A percentile compares a stretch with the other conserved stretches of the same genome.
Conservation (phyloP, 768 basidiomycete species). For the Psilocybe sp. region DNA sequence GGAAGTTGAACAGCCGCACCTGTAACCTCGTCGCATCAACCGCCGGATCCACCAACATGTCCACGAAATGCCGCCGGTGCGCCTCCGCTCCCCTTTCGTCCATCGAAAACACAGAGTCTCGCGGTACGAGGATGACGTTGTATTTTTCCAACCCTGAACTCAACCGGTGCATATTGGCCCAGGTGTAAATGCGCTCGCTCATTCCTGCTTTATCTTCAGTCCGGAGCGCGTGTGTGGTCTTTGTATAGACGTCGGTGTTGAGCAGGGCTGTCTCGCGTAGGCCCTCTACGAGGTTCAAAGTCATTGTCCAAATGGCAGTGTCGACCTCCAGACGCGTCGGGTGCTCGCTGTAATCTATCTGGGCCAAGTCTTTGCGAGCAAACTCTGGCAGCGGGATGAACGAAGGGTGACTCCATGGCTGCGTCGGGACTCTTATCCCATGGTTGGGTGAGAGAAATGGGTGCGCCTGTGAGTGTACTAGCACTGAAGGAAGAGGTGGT, state of each 20-base stretch:
- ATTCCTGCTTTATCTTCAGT: constrained; percentile 37
- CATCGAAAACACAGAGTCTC: constrained; percentile 56
- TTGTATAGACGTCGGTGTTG: constrained; percentile 50
- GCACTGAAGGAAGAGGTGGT: too few relatives aligned
- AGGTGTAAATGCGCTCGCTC: constrained; percentile 39
- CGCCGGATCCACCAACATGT: constrained; percentile 12
- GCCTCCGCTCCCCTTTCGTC: constrained; percentile 48
- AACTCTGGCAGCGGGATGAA: constrained; percentile 60
- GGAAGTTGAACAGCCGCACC: constrained; percentile 8
- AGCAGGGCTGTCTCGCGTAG: constrained; percentile 62
- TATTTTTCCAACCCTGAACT: constrained; percentile 58
- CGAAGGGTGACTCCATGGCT: constrained; percentile 57
- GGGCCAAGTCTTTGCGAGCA: constrained; percentile 52
- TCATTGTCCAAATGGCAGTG: constrained; percentile 43
- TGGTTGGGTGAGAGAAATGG: too few relatives aligned
- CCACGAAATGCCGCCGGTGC: constrained; percentile 29
- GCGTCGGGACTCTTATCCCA: too few relatives aligned
- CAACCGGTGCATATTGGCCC: constrained; percentile 59
- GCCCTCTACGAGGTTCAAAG: constrained; percentile 48
- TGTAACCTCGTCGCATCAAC: constrained; percentile 15
- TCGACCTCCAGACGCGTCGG: constrained; percentile 55
- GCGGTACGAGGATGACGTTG: constrained; percentile 56
- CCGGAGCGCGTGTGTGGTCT: constrained; percentile 46
- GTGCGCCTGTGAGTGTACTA: too few relatives aligned
- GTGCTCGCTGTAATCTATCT: constrained; percentile 56